Evolutionary conservation across 805 yeast species (phyloP).

Genomic region (Kockiozyma suomiensis): DNA sequence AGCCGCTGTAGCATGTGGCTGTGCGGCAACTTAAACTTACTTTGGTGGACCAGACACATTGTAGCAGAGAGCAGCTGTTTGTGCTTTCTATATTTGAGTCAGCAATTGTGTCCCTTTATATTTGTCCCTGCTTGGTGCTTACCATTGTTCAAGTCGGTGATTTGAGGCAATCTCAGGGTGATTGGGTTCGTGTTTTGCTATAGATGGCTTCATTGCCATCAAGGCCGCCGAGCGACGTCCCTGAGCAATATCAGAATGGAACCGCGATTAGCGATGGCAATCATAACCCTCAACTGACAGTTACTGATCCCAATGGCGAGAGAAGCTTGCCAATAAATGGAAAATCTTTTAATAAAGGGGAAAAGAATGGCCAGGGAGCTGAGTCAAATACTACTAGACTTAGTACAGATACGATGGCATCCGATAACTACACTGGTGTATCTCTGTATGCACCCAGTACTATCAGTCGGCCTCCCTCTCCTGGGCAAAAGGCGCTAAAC

Average conservation of each 20-base stretch:
- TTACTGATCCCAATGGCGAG: neutral
- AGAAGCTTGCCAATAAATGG: neutral
- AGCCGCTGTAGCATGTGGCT: neutral
- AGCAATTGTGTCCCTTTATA: neutral
- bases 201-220: constrained; percentile 21
- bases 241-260: neutral
- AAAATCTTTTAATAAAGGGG: neutral
- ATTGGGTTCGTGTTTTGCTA: neutral
- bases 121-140: neutral
- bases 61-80: neutral
- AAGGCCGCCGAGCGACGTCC: constrained; percentile 9
- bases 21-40: neutral
- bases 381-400: neutral
- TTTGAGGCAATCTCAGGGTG: neutral
- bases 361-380: neutral
- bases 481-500: neutral
- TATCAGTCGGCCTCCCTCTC: neutral
- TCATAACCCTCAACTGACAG: neutral
- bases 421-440: neutral
- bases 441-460: constrained; percentile 5
- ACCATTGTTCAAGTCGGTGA: neutral
- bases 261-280: neutral
- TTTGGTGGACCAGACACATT: neutral
- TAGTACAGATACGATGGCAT: constrained; percentile 1
- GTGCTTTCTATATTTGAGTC: neutral